These are phyloP conservation scores for Hordeum pubiflorum DNA, from an alignment of 202 grass and related monocot genomes.

Conservation along the genomic window DNA sequence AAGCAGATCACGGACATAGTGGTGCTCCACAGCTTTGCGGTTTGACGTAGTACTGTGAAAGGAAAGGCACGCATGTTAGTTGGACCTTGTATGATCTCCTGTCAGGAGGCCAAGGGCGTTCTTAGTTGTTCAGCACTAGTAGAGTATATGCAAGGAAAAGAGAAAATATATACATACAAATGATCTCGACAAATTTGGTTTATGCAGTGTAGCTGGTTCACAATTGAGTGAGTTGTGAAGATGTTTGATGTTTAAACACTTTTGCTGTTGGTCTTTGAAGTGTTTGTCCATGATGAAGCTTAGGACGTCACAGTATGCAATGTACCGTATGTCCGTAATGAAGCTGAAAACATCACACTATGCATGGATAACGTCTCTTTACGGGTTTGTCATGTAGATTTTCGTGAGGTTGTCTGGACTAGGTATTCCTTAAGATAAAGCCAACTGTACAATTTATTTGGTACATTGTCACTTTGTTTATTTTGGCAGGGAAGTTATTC, in stretches of 20 bases:
- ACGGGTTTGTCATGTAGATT: not conserved
- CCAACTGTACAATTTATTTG: not conserved
- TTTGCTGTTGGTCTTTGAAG: conserved; percentile 2
- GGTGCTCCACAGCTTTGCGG: not conserved
- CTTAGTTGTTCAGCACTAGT: not conserved
- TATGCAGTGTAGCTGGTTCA: not conserved
- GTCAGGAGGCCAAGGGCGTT: not conserved
- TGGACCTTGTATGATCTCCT: conserved; percentile 2
- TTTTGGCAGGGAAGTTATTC: not conserved
- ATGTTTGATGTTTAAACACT: not conserved
- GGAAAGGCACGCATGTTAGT: not conserved
- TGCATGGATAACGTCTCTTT: not conserved
- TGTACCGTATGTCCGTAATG: not conserved
- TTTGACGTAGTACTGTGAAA: not conserved
- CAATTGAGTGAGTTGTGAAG: not conserved
- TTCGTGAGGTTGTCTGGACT: not conserved
- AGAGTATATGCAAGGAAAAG: not conserved
- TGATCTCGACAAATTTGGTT: not conserved
- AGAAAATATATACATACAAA: not conserved
- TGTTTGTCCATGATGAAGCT: not conserved
- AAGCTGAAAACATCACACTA: not conserved
- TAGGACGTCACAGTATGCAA: not conserved
- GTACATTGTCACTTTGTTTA: not conserved
- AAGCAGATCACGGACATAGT: not conserved
- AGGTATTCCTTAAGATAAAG: not conserved